Conservation (phyloP, 2,329 filamentous ascomycete species). For the Hymenoscyphus occultus region DNA sequence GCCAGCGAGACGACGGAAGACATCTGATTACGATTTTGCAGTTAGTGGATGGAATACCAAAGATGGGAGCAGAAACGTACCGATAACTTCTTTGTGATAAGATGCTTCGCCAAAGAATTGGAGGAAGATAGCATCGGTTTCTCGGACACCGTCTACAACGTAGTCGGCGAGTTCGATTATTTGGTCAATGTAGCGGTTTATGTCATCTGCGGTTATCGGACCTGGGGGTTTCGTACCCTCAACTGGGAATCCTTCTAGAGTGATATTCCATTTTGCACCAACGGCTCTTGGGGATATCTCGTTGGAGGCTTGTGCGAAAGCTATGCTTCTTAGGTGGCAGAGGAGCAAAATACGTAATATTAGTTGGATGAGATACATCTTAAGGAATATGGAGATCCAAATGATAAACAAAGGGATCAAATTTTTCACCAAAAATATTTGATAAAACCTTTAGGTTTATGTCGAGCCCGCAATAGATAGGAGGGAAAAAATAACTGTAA, state of each 20-base stretch:
- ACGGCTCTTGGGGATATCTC: not conserved
- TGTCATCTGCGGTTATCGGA: not conserved
- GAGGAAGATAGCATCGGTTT: not conserved
- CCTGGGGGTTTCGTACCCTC: no score
- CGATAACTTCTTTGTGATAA: not conserved
- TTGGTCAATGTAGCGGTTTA: not conserved
- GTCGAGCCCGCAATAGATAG: no score
- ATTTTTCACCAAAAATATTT: no score
- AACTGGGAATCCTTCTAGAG: not conserved
- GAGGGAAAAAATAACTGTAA: no score
- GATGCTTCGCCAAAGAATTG: not conserved
- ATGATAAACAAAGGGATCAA: no score
- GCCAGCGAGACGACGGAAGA: not conserved
- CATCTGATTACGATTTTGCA: not conserved
- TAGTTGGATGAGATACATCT: no score
- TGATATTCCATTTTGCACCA: not conserved
- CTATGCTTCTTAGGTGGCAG: not conserved
- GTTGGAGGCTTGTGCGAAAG: no score
- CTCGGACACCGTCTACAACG: not conserved
- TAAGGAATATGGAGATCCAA: no score
- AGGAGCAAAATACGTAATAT: no score
- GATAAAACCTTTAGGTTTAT: no score
- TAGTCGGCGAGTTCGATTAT: not conserved
- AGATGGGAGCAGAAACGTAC: not conserved
- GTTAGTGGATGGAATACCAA: no score